A percentile compares a stretch with the other conserved stretches of the same genome.
These are phyloP conservation scores for Ogataea hybrid DNA, from an alignment of 1,139 yeast species.

Conservation along the genomic window DNA sequence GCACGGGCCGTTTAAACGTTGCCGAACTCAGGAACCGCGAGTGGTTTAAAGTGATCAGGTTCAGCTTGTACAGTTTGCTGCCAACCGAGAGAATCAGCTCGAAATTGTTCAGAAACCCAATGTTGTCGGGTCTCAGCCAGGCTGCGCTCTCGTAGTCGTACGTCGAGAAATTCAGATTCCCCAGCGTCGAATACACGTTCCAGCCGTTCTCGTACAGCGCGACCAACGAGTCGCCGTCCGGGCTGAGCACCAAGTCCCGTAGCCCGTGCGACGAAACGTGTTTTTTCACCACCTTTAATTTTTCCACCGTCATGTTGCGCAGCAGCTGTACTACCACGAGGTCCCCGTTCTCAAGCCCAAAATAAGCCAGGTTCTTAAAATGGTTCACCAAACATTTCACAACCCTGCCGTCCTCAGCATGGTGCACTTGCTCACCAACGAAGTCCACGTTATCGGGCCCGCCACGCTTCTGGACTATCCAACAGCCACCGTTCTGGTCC, in stretches of 20 bases:
- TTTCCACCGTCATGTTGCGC: slow-evolving; percentile 20
- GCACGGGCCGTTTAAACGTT: slow-evolving; percentile 31
- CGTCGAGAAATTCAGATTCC: slow-evolving; percentile 36
- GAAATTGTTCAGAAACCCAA: slow-evolving; percentile 24
- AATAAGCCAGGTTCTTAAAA: slow-evolving; percentile 26
- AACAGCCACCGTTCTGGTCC: slow-evolving; percentile 27
- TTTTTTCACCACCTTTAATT: slow-evolving; percentile 26
- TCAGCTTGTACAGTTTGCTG: slow-evolving; percentile 22
- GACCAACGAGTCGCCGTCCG: slow-evolving; percentile 29
- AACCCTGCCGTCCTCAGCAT: slow-evolving; percentile 14
- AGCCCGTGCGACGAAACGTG: slow-evolving; percentile 26
- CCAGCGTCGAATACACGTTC: slow-evolving; percentile 37
- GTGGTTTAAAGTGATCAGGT: slow-evolving; percentile 26
- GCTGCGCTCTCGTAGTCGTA: slow-evolving; percentile 33
- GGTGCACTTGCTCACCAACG: slow-evolving; percentile 22
- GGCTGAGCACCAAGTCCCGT: slow-evolving; percentile 26
- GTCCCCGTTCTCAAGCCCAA: slow-evolving; percentile 32
- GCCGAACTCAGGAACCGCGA: slow-evolving; percentile 26
- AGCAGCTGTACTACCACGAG: slow-evolving; percentile 28
- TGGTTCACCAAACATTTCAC: slow-evolving; percentile 25
- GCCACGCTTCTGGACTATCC: slow-evolving; percentile 25
- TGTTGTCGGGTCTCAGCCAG: slow-evolving; percentile 24
- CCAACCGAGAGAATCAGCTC: slow-evolving; percentile 23
- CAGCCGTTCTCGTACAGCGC: slow-evolving; percentile 34
- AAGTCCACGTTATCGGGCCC: slow-evolving; percentile 16